phyloP scores from a whole-genome alignment of 176 grass and related monocot species.

The Eragrostis curvula region DNA sequence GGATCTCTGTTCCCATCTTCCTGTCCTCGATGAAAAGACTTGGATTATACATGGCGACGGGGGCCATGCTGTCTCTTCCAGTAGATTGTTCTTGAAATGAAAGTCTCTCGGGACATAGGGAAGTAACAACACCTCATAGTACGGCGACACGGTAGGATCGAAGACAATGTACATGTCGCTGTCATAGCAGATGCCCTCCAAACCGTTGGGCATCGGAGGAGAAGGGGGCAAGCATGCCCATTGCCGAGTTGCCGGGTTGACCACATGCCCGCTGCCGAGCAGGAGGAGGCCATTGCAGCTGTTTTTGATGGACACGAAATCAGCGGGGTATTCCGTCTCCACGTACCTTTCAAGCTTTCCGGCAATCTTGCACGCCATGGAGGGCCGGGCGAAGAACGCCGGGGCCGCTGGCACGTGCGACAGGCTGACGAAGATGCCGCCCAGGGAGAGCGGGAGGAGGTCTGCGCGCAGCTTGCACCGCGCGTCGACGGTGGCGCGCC shows the following conservation, averaged over 20 bases:
- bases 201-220: not conserved
- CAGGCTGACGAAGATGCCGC: too few relatives aligned
- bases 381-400: too few relatives aligned
- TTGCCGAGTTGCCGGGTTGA: not conserved
- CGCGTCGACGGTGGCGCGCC: too few relatives aligned
- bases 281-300: slow-evolving; percentile 9
- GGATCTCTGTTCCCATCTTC: not conserved
- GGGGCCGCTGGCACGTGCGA: too few relatives aligned
- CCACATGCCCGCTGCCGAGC: not conserved
- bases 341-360: not conserved
- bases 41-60: not conserved
- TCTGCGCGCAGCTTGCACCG: too few relatives aligned
- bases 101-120: too few relatives aligned
- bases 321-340: too few relatives aligned
- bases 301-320: too few relatives aligned
- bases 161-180: not conserved
- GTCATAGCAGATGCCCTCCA: too few relatives aligned
- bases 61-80: not conserved
- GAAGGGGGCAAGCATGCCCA: not conserved
- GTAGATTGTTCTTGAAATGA: too few relatives aligned
- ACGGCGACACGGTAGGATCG: not conserved
- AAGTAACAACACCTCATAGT: not conserved
- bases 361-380: not conserved
- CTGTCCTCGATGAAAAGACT: not conserved
- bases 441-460: too few relatives aligned